Conservation (phyloP, 2,329 filamentous ascomycete species). For the Mycosphaerella sp. region DNA sequence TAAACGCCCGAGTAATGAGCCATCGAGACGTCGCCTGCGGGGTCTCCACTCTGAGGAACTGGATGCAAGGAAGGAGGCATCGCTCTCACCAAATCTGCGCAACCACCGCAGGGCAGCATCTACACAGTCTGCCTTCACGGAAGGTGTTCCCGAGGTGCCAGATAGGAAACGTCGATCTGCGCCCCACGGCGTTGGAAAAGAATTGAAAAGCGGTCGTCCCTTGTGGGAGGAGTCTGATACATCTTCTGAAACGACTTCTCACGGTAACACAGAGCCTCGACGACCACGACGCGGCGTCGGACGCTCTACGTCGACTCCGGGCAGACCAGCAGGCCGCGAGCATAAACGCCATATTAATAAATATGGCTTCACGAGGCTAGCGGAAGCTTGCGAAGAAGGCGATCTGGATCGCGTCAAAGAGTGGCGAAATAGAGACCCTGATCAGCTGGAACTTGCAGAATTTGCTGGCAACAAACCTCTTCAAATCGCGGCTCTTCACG, state of each 20-base stretch:
- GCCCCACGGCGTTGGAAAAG: conserved; percentile 43
- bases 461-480: conserved; percentile 95
- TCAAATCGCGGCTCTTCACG: conserved; percentile 85
- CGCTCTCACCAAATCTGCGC: conserved; percentile 55
- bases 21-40: conserved; percentile 25
- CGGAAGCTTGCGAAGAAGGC: conserved; percentile 81
- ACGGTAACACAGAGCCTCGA: conserved; percentile 53
- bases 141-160: conserved; percentile 40
- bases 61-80: conserved; percentile 37
- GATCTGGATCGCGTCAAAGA: conserved; percentile 73
- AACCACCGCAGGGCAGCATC: conserved; percentile 59
- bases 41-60: conserved; percentile 29
- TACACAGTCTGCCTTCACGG: conserved; percentile 54
- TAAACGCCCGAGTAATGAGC: conserved; percentile 30
- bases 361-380: conserved; percentile 83
- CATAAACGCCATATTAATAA: conserved; percentile 84
- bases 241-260: conserved; percentile 41
- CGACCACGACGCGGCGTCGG: conserved; percentile 51
- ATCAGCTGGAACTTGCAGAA: conserved; percentile 82
- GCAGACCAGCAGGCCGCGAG: conserved; percentile 50
- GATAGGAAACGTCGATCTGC: conserved; percentile 39
- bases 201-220: conserved; percentile 22
- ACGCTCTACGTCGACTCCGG: conserved; percentile 50
- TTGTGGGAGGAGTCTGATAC: conserved; percentile 60
- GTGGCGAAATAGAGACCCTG: conserved; percentile 69